Evolutionary conservation across 257 asterid genomes (phyloP), one percentile per base, ranked within the genome.

Genomic region (Penstemon eatonii): DNA sequence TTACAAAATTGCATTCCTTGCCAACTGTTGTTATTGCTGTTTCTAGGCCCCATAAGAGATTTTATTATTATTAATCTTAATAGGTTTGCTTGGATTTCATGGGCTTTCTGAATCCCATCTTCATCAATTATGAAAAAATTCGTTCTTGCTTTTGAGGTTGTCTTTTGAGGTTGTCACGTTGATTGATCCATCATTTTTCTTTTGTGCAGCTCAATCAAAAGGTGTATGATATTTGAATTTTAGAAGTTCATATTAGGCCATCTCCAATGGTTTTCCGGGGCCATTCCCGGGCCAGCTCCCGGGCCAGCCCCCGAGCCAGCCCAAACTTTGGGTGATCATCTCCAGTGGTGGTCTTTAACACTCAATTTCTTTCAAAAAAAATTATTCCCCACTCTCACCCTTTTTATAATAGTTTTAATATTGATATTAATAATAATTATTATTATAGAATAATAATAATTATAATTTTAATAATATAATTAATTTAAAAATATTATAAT

Each of bases 71-170:
- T 60, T 63, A 5, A 41, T 18, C 41, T 59, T 42, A 8, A 47
- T 25, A 25, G 2, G 63, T 44, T 18, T 63, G 72, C 53, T 47
- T 36, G 51, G 70, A 45, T 51, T 63, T 60, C 62, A 70, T 55
- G 59, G 73, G 68, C 75, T 76, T 66, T 60, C 51, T 46, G 44
- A 61, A 42, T 59, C 50, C 72, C 65, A 39, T 37, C 46, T 43
- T 51, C 63, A 51, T 59, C 66, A 57, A 60, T 52, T 19, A 33
- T 33, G 39, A 47, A 58, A 58, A 65, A 39, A 45, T 65, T 53
- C 56, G 47, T 47, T 46, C 42, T 71, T 8, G 45, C 50, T 60
- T 46, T 54, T 44, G 42, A 41, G 53, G 5, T 63, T 53, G 51
- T 64, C 25, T 60, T 46, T 54, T 44, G 42, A 41, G 53, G 5